Conservation (phyloP, 1,284 basidiomycete species). For the Gymnopus androsaceus region DNA sequence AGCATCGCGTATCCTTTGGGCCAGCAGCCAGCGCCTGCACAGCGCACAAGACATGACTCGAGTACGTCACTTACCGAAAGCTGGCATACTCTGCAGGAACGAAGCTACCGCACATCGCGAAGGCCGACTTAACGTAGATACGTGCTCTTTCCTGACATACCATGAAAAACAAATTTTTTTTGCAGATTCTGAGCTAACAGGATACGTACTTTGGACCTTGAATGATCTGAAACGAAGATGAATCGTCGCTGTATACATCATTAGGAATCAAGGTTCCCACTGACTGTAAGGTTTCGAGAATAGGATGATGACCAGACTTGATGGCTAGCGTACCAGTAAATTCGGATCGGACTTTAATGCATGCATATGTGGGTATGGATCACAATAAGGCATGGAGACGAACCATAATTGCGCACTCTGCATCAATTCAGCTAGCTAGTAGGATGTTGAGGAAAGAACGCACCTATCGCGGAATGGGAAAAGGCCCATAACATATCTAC, state of each 20-base stretch:
- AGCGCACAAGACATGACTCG: no score
- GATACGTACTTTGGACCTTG: slow-evolving; percentile 81
- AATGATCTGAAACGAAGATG: slow-evolving; percentile 84
- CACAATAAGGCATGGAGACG: neutral
- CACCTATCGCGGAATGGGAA: slow-evolving; percentile 77
- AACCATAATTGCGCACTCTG: slow-evolving; percentile 76
- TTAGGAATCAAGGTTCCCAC: slow-evolving; percentile 78
- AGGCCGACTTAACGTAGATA: slow-evolving; percentile 88
- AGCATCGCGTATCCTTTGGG: slow-evolving; percentile 71
- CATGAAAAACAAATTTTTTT: slow-evolving; percentile 1
- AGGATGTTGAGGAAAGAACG: slow-evolving; percentile 28
- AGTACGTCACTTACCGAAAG: slow-evolving; percentile 53
- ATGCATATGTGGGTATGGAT: no score
- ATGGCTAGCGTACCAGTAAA: slow-evolving; percentile 86
- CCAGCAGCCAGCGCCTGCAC: neutral
- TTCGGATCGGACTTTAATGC: slow-evolving; percentile 87
- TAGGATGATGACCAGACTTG: slow-evolving; percentile 83
- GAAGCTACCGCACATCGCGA: slow-evolving; percentile 85
- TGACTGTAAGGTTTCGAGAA: slow-evolving; percentile 75
- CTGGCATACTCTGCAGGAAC: slow-evolving; percentile 91
- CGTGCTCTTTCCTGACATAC: slow-evolving; percentile 93
- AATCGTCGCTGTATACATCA: slow-evolving; percentile 82
- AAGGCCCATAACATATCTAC: slow-evolving; percentile 88
- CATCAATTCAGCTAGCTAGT: no score
- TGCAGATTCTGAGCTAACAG: neutral